phyloP scores from a whole-genome alignment of 192 early-diverging fungal species.

The Mortierella claussenii region DNA sequence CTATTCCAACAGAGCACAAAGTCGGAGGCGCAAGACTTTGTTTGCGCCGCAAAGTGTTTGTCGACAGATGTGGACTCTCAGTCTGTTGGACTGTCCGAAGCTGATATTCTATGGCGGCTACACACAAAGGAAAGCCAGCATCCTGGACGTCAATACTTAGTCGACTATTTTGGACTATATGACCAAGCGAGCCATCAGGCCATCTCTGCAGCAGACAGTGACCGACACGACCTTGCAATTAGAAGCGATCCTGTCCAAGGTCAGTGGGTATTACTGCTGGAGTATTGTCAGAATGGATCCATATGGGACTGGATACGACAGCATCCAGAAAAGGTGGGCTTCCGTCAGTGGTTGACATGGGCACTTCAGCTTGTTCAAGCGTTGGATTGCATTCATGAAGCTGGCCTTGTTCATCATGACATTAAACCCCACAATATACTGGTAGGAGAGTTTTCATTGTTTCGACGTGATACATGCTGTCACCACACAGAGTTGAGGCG shows the following conservation, averaged over 20 bases:
- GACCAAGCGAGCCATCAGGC: conserved; percentile 10
- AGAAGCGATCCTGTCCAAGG: neutral
- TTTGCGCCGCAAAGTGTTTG: conserved; percentile 49
- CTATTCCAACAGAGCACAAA: conserved; percentile 15
- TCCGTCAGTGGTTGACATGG: conserved; percentile 61
- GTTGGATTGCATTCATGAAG: conserved; percentile 59
- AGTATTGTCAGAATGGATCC: conserved; percentile 63
- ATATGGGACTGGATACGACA: conserved; percentile 68
- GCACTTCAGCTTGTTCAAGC: conserved; percentile 64
- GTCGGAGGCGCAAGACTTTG: neutral
- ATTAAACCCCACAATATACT: conserved; percentile 73
- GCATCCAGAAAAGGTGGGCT: conserved; percentile 48
- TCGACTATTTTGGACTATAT: conserved; percentile 39
- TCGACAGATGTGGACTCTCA: conserved; percentile 32
- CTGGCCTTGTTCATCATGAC: conserved; percentile 66
- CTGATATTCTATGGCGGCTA: conserved; percentile 20
- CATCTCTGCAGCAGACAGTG: neutral
- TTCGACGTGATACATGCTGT: no score
- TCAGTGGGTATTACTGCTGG: conserved; percentile 63
- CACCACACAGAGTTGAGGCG: no score
- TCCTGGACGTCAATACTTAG: conserved; percentile 24
- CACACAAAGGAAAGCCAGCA: conserved; percentile 13
- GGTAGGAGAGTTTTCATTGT: conserved; percentile 11
- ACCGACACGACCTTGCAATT: neutral
- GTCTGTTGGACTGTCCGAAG: conserved; percentile 31